Base-by-base conservation (phyloP, 2,329 filamentous ascomycete genomes). In the Cryphonectria naterciae region DNA sequence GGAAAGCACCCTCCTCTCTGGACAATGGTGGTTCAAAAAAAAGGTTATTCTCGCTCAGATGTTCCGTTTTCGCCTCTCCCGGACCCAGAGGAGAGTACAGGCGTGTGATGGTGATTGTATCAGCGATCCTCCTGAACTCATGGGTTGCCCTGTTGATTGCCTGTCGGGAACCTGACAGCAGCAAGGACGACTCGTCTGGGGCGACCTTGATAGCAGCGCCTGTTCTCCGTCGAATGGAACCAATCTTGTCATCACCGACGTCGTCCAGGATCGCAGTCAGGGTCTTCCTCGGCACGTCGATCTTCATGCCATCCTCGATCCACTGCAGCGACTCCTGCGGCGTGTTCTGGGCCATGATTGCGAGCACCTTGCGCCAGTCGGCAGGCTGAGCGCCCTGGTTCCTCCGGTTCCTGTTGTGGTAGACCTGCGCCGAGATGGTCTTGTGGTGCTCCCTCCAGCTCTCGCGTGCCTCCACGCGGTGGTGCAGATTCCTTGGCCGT, bases 281-380 rank as follows among this genome's bases (percentile, higher is more conserved):
- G 4, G 77, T 73, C 43, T 72, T 66, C 19, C 37, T 52, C 2
- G 76, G 69, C 0, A 81, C 49, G 11, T 74, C 52, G 22, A 81
- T 74, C 43, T 76, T 77, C 32, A 79, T 74, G 1, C 70, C 74
- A 39, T 76, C 71, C 35, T 73, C 72, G 62, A 70, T 25, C 61
- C 64, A 68, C 10, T 72, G 39, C 39, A 56, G 66, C 28, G 32
- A 62, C 32, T 72, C 39, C 43, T 64, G 67, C 37, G 76, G 76
- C 19, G 83, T 85, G 73, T 76, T 79, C 19, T 75, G 75, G 72
- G 78, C 79, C 71, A 87, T 78, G 4, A 80, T 72, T 11, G 76
- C 72, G 56, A 86, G 79, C 15, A 81, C 80, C 7, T 76, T 73
- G 19, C 77, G 79, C 84, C 84, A 87, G 70, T 82, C 77, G 1